These are phyloP conservation scores for Pythium pyrilobum DNA, from an alignment of 352 stramenopile genomes.

Conservation along the genomic window DNA sequence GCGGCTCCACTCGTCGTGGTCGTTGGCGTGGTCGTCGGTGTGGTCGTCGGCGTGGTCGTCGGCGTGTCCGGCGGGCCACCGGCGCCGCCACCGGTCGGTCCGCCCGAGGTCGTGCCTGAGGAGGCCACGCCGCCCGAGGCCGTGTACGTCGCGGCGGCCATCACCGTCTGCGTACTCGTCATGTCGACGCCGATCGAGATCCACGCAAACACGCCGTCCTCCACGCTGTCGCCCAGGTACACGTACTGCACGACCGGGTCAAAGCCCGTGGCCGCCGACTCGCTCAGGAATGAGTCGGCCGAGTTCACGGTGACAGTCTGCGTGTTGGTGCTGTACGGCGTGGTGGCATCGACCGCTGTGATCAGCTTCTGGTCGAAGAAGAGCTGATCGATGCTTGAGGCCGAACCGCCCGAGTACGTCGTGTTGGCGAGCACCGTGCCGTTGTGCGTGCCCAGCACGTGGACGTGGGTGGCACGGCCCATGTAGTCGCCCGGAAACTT, in stretches of 20 bases:
- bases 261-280: conserved; percentile 20
- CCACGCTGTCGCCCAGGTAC: conserved; percentile 21
- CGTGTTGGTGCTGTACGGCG: conserved; percentile 15
- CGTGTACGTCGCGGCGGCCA: conserved; percentile 14
- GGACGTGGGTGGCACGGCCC: neutral
- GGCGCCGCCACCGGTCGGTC: too few species aligned
- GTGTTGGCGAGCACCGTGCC: conserved; percentile 1
- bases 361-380: conserved; percentile 6
- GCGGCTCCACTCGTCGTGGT: too few species aligned
- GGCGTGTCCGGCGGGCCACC: too few species aligned
- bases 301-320: conserved; percentile 19
- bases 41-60: too few species aligned
- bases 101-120: too few species aligned
- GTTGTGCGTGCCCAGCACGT: conserved; percentile 1
- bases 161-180: conserved; percentile 14
- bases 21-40: too few species aligned
- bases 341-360: neutral
- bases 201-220: conserved; percentile 25
- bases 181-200: conserved; percentile 28
- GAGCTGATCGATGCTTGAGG: conserved; percentile 2
- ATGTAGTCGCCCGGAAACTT: conserved; percentile 7
- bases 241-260: conserved; percentile 29
- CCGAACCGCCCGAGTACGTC: neutral
- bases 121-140: neutral
- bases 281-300: conserved; percentile 14